A percentile compares a stretch with the other conserved stretches of the same genome.
phyloP scores from a whole-genome alignment of 2,329 filamentous ascomycete species.

The Colletotrichum tamarilloi region DNA sequence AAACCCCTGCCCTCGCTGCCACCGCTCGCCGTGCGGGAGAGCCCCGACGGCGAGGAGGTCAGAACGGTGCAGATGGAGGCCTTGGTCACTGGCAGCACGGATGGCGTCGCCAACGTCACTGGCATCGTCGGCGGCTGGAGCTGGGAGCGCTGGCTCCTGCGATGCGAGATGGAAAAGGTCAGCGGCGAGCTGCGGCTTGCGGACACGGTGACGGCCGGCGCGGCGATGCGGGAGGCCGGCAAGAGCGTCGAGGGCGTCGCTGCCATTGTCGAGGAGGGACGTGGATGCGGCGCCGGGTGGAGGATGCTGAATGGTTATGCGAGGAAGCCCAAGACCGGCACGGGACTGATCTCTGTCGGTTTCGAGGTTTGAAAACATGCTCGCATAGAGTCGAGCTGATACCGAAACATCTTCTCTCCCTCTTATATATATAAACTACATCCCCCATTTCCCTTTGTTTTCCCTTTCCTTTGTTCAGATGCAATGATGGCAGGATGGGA shows the following conservation, averaged over 20 bases:
- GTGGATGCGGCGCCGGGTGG: conserved; percentile 68
- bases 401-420: background rate
- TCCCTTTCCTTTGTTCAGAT: background rate
- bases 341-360: conserved; percentile 48
- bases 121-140: conserved; percentile 88
- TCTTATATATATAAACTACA: background rate
- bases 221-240: conserved; percentile 65
- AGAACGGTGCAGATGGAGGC: conserved; percentile 69
- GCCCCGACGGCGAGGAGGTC: conserved; percentile 52
- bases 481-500: background rate
- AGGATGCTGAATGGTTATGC: conserved; percentile 72
- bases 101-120: conserved; percentile 78
- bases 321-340: conserved; percentile 63
- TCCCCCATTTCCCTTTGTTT: background rate
- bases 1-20: conserved; percentile 38
- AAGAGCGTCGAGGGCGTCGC: conserved; percentile 71
- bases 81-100: conserved; percentile 70
- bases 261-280: conserved; percentile 72
- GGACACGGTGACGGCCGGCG: conserved; percentile 62
- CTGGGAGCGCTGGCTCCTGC: conserved; percentile 97
- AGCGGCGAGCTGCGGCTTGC: conserved; percentile 72
- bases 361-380: conserved; percentile 9
- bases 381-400: no score
- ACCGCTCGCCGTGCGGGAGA: conserved; percentile 42
- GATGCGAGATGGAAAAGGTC: conserved; percentile 83